Evolutionary conservation across 257 asterid genomes (phyloP).

Genomic region (Euphrasia confusa): DNA sequence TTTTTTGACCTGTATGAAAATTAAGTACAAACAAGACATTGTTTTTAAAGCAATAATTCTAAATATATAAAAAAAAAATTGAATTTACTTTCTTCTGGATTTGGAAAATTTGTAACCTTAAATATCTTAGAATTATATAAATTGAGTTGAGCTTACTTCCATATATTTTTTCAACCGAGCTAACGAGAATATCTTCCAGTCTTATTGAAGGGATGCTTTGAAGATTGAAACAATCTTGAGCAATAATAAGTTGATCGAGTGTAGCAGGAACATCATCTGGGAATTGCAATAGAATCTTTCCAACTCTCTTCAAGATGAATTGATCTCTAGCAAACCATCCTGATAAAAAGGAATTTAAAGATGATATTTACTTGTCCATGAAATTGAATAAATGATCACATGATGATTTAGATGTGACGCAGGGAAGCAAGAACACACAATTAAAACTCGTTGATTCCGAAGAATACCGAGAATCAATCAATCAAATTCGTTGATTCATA

Average conservation of each 20-base stretch:
- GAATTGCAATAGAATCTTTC: slow-evolving; percentile 47
- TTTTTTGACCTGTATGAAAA: slow-evolving; percentile 38
- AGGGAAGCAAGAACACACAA: too few relatives aligned
- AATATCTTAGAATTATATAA: background rate
- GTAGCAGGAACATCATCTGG: slow-evolving; percentile 25
- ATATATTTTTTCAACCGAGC: slow-evolving; percentile 42
- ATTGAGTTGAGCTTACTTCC: slow-evolving; percentile 40
- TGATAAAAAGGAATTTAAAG: slow-evolving; percentile 24
- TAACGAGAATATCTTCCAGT: slow-evolving; percentile 33
- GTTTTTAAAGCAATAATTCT: background rate
- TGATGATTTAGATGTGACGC: too few relatives aligned
- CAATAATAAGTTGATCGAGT: slow-evolving; percentile 45
- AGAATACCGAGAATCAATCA: too few relatives aligned
- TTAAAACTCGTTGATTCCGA: too few relatives aligned
- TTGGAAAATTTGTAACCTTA: background rate
- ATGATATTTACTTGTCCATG: too few relatives aligned
- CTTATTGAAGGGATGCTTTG: slow-evolving; percentile 35
- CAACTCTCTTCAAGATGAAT: slow-evolving; percentile 58
- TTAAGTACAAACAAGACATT: background rate
- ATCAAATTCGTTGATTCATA: too few relatives aligned
- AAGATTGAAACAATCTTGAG: slow-evolving; percentile 85
- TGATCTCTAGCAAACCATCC: slow-evolving; percentile 95
- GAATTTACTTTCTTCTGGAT: background rate
- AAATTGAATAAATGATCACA: too few relatives aligned
- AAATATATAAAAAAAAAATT: too few relatives aligned